Evolutionary conservation across 495 filamentous ascomycete genomes (phyloP), one percentile per base, ranked within the genome.

Genomic region (Neurospora hispaniola): DNA sequence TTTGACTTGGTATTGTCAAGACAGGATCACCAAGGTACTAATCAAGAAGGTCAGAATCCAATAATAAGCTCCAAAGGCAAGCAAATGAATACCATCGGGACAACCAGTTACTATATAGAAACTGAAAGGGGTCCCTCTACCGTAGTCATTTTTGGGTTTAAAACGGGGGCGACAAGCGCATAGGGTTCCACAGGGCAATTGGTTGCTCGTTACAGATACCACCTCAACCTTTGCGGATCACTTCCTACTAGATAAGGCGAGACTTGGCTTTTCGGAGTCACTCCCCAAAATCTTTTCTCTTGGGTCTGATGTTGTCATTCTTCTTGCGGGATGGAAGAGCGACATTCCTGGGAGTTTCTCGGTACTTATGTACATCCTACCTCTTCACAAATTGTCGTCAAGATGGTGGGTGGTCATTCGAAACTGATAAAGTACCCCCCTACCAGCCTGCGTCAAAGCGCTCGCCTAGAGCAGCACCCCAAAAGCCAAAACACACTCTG

Each of bases 401-500:
- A 46, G n/a, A 0, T 46, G 18, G 43, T n/a, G 43, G 8, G 43
- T 20, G 43, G 18, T 4, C 9, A 3, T 20, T 0, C 18, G 0
- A 46, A 46, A 20, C 18, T 20, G 3, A 20, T 20, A 4, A 46
- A 46, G 43, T 62, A 62, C 54, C 54, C 8, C 27, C 27, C 14
- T 35, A 62, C 8, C 54, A 35, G 23, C 38, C 40, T 6, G 20
- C 9, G 54, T 70, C 66, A 75, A 31, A 66, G 35, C 71, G 31
- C 73, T 70, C 16, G 23, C 70, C 54, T 31, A 62, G 54, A 62
- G 23, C 23, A 16, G 11, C 35, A 54, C 23, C 72, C 72, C 73
- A 76, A 76, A 80, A 78, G 79, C 79, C 79, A 86, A 85, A 85
- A 84, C 77, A 80, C 48, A 81, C 75, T 76, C 82, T 78, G 83